Percentiles rank a stretch among this genome's conserved stretches.
Conservation (phyloP, 495 filamentous ascomycete genomes). For the Pyrenopolyporus hunteri region DNA sequence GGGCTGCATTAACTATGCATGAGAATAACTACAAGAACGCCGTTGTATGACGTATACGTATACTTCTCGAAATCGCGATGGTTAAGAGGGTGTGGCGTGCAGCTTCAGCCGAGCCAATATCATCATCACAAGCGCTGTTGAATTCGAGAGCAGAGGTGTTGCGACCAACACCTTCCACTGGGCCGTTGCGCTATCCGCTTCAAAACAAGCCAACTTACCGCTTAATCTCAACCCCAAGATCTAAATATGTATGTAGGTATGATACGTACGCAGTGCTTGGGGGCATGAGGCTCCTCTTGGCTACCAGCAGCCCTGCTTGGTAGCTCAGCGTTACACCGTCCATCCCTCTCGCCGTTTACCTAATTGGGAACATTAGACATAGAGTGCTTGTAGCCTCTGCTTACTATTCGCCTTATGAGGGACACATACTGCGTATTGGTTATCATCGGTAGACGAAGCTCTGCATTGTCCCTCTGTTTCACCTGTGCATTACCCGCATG, state of each 20-base stretch:
- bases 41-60: constrained; percentile 10
- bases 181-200: neutral
- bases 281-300: constrained; percentile 25
- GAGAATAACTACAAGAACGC: constrained; percentile 3
- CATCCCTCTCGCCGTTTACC: constrained; percentile 14
- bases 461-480: too few relatives aligned
- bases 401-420: neutral
- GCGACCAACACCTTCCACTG: neutral
- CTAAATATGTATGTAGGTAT: too few relatives aligned
- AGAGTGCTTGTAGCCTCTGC: too few relatives aligned
- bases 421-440: neutral
- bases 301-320: neutral
- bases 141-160: too few relatives aligned
- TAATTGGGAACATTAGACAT: constrained; percentile 8
- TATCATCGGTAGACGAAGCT: too few relatives aligned
- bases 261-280: too few relatives aligned
- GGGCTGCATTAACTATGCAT: constrained; percentile 12
- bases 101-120: constrained; percentile 8
- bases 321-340: constrained; percentile 11
- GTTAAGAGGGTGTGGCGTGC: neutral
- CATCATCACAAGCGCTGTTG: neutral
- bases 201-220: neutral
- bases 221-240: constrained; percentile 4
- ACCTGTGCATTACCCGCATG: too few relatives aligned
- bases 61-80: neutral